Evolutionary conservation across 2,329 filamentous ascomycete species (phyloP).

Genomic region (Trichoderma pleuroti): DNA sequence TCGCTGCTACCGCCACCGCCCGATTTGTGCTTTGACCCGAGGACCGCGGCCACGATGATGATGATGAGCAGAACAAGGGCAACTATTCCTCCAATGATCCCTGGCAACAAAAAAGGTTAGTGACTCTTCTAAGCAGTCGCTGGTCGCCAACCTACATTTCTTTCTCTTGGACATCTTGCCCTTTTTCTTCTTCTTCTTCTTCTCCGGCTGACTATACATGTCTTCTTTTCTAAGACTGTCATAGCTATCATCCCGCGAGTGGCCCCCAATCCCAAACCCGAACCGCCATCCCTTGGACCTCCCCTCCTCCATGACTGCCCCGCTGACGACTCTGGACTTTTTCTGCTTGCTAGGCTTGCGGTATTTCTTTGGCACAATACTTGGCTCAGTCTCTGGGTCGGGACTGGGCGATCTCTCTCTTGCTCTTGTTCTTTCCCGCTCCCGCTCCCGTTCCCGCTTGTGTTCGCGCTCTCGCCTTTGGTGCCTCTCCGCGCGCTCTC

Average conservation of each 20-base stretch:
- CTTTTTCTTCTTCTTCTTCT: constrained; percentile 45
- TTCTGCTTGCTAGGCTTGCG: constrained; percentile 36
- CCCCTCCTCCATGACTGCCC: constrained; percentile 66
- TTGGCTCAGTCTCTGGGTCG: constrained; percentile 23
- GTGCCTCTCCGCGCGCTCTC: constrained; percentile 20
- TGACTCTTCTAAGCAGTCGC: background rate
- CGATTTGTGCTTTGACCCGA: constrained; percentile 52
- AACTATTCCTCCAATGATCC: constrained; percentile 54
- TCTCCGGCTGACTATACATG: constrained; percentile 41
- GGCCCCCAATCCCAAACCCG: constrained; percentile 24
- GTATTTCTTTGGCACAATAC: constrained; percentile 29
- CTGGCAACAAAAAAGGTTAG: constrained; percentile 34
- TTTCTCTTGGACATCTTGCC: constrained; percentile 60
- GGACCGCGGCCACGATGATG: constrained; percentile 63
- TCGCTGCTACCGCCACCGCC: constrained; percentile 26
- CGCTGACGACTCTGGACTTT: constrained; percentile 65
- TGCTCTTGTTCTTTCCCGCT: constrained; percentile 22
- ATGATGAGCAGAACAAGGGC: constrained; percentile 61
- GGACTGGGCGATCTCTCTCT: constrained; percentile 23
- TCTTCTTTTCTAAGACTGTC: constrained; percentile 50
- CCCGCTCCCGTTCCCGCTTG: constrained; percentile 25
- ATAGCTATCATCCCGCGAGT: constrained; percentile 40
- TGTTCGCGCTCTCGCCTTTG: constrained; percentile 21
- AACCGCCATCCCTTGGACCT: constrained; percentile 31
- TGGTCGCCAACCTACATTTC: constrained; percentile 47